Evolutionary conservation across 2,329 filamentous ascomycete genomes (phyloP), one percentile per base, ranked within the genome.

Genomic region (Cryphonectria nitschkei): DNA sequence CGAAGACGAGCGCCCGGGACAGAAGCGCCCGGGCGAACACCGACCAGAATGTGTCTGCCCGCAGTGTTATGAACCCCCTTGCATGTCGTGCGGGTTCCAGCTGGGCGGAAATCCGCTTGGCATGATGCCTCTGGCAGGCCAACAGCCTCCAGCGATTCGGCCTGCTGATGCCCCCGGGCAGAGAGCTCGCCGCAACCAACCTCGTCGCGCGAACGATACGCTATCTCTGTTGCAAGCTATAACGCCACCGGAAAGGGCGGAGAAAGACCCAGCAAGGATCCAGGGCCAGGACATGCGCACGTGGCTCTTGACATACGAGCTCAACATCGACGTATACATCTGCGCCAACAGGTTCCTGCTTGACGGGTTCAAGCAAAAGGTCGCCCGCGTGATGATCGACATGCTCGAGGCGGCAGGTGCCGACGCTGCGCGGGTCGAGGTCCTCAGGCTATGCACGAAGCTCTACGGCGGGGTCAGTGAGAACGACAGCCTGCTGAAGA

Each of bases 301-400:
- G 4, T 86, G 84, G 84, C 79, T 84, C 3, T 77, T 84, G 64
- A 76, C 82, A 1, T 86, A 84, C 74, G 80, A 83, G 72, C 79
- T 86, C 50, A 82, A 82, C 74, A 74, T 86, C 16, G 82, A 85
- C 68, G 84, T 85, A 16, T 86, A 86, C 76, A 82, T 86, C 67
- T 82, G 83, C 68, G 84, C 84, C 9, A 80, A 85, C 73, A 81
- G 82, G 67, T 86, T 82, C 75, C 78, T 85, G 67, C 81, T 86
- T 75, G 80, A 82, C 37, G 81, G 81, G 65, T 83, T 86, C 76
- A 83, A 84, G 74, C 72, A 70, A 5, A 80, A 79, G 61, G 80
- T 86, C 52, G 79, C 82, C 65, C 79, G 81, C 4, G 80, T 76
- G 41, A 80, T 81, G 69, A 79, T 86, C 72, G 83, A 86, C 75